phyloP scores from a whole-genome alignment of 495 filamentous ascomycete genomes.

The Xylaria grammica region DNA sequence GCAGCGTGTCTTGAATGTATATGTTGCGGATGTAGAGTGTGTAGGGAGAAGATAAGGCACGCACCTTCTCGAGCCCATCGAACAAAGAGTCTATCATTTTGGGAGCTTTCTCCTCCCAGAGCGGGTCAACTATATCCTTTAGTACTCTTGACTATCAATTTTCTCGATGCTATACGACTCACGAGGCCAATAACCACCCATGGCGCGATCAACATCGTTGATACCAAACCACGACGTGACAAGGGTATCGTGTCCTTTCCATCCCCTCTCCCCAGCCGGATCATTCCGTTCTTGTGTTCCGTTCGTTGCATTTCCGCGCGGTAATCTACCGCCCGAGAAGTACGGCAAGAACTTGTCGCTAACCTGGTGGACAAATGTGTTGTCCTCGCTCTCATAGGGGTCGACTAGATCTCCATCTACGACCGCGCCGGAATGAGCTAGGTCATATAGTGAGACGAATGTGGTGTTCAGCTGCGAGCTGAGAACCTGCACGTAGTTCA shows the following conservation, averaged over 20 bases:
- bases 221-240: conserved; percentile 17
- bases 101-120: conserved; percentile 13
- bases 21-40: too few relatives aligned
- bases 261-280: background rate
- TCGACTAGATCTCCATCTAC: conserved; percentile 14
- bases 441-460: conserved; percentile 11
- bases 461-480: conserved; percentile 13
- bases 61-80: background rate
- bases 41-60: background rate
- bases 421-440: conserved; percentile 15
- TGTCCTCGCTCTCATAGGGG: conserved; percentile 12
- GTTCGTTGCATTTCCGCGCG: background rate
- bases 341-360: conserved; percentile 21
- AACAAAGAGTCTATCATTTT: conserved; percentile 14
- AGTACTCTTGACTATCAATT: background rate
- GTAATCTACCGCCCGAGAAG: conserved; percentile 6
- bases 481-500: conserved; percentile 14
- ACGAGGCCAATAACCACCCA: conserved; percentile 19
- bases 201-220: conserved; percentile 17
- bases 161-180: background rate
- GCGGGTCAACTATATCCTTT: conserved; percentile 7
- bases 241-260: conserved; percentile 17
- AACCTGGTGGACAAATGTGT: conserved; percentile 18
- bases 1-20: too few relatives aligned
- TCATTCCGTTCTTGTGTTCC: background rate